phyloP scores from a whole-genome alignment of 768 basidiomycete genomes.

The Wakefieldia striispora region DNA sequence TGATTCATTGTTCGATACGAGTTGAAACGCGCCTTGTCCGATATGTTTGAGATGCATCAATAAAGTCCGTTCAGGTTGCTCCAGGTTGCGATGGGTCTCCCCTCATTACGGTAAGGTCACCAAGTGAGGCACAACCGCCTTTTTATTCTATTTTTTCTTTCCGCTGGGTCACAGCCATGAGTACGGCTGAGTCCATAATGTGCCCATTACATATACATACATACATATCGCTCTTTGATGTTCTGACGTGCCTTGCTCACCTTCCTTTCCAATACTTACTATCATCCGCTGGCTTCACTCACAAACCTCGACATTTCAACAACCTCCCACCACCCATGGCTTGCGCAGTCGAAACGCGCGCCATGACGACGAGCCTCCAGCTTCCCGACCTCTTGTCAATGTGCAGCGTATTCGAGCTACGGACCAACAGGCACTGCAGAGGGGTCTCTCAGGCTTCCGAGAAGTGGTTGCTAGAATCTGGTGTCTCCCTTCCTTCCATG shows the following conservation, averaged over 20 bases:
- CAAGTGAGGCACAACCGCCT: constrained; percentile 3
- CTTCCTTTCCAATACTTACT: constrained; percentile 9
- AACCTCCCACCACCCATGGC: not conserved
- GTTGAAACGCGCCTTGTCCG: not conserved
- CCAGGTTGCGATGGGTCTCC: not conserved
- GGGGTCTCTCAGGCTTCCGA: constrained; percentile 29
- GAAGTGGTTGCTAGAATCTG: constrained; percentile 25
- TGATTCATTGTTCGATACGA: constrained; percentile 1
- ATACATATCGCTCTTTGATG: not conserved
- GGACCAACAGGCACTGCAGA: constrained; percentile 28
- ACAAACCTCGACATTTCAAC: not conserved
- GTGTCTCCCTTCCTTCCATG: constrained; percentile 19
- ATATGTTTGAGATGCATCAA: not conserved
- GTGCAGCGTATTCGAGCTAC: constrained; percentile 27
- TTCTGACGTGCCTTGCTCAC: not conserved
- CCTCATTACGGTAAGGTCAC: not conserved
- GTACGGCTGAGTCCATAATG: not conserved
- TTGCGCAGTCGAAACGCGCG: constrained; percentile 2
- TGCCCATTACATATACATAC: constrained; percentile 22
- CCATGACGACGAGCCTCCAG: constrained; percentile 26
- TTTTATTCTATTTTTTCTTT: not conserved
- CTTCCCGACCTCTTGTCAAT: constrained; percentile 28
- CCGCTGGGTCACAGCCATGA: not conserved
- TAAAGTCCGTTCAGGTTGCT: not conserved
- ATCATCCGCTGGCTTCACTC: not conserved